Evolutionary conservation across 2,329 filamentous ascomycete species (phyloP).

Genomic region (Anisogramma anomala): DNA sequence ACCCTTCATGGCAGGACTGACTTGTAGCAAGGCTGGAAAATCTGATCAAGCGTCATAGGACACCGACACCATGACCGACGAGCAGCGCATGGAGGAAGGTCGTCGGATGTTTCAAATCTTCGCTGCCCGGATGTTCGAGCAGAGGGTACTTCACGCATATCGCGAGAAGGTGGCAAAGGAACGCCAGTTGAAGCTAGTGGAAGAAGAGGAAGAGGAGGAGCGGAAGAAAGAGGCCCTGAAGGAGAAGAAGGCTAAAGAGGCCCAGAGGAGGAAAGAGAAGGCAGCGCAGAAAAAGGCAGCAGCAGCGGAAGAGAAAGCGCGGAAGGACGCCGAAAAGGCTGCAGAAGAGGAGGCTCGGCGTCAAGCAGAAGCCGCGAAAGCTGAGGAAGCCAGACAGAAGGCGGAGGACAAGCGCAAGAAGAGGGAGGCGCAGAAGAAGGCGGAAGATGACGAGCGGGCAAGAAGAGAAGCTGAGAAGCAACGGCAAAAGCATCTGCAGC

Average conservation of each 20-base stretch:
- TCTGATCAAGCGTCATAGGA: conserved; percentile 50
- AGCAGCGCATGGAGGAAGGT: conserved; percentile 98
- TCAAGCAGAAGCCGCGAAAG: conserved; percentile 64
- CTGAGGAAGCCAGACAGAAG: conserved; percentile 69
- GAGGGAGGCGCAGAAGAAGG: conserved; percentile 80
- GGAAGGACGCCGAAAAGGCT: conserved; percentile 76
- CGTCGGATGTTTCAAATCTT: conserved; percentile 99
- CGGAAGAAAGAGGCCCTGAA: conserved; percentile 66
- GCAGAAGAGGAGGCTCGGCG: conserved; percentile 71
- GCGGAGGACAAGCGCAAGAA: conserved; percentile 87
- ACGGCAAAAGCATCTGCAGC: conserved; percentile 72
- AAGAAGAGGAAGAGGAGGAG: conserved; percentile 81
- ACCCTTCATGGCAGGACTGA: too few species aligned
- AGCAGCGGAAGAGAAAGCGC: conserved; percentile 82
- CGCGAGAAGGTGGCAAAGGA: conserved; percentile 92
- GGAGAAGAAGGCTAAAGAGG: conserved; percentile 86
- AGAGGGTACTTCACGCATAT: conserved; percentile 92
- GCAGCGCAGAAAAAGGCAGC: conserved; percentile 78
- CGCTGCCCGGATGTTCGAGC: conserved; percentile 97
- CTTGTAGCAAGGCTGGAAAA: not conserved
- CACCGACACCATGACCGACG: conserved; percentile 87
- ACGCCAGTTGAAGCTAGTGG: conserved; percentile 77
- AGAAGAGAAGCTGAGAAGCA: conserved; percentile 78
- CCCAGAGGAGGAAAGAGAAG: conserved; percentile 91
- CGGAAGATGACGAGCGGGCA: conserved; percentile 76